These are phyloP conservation scores for Terana coerulea DNA, from an alignment of 768 basidiomycete genomes.

Conservation along the genomic window DNA sequence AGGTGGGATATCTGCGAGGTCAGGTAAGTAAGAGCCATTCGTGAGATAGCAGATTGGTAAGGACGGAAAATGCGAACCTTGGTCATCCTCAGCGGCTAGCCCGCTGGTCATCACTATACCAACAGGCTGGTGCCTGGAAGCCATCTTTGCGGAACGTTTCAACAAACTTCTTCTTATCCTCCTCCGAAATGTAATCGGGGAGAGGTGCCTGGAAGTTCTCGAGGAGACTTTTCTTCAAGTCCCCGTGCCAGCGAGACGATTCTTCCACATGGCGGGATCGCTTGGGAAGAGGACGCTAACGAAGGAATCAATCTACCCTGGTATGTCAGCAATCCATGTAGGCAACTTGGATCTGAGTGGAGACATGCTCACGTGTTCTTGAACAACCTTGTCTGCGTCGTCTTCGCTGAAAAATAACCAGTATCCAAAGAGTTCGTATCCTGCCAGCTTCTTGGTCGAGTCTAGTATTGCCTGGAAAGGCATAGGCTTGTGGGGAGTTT, in stretches of 20 bases:
- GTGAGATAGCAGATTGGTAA: too few relatives aligned
- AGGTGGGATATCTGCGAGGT: slow-evolving; percentile 1
- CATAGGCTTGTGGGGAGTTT: slow-evolving; percentile 26
- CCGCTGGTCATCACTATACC: slow-evolving; percentile 24
- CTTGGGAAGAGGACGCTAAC: too few relatives aligned
- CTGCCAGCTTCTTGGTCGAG: slow-evolving; percentile 21
- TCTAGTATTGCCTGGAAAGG: slow-evolving; percentile 25
- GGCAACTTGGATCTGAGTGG: too few relatives aligned
- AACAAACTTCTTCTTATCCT: slow-evolving; percentile 29
- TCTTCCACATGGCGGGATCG: neutral
- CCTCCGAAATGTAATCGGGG: slow-evolving; percentile 29
- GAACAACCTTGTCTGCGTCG: slow-evolving; percentile 29
- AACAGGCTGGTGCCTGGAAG: slow-evolving; percentile 31
- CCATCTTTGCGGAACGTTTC: slow-evolving; percentile 28
- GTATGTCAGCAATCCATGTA: too few relatives aligned
- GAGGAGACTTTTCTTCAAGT: neutral
- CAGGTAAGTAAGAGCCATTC: too few relatives aligned
- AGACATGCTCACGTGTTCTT: slow-evolving; percentile 32
- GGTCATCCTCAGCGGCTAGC: neutral
- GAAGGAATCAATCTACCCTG: too few relatives aligned
- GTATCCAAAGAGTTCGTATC: slow-evolving; percentile 39
- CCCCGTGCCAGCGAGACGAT: neutral
- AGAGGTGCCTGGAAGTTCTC: slow-evolving; percentile 21
- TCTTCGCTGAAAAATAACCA: slow-evolving; percentile 35
- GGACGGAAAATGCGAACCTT: neutral